phyloP scores from a whole-genome alignment of 768 basidiomycete species.

The Leccinum fibrillosum region DNA sequence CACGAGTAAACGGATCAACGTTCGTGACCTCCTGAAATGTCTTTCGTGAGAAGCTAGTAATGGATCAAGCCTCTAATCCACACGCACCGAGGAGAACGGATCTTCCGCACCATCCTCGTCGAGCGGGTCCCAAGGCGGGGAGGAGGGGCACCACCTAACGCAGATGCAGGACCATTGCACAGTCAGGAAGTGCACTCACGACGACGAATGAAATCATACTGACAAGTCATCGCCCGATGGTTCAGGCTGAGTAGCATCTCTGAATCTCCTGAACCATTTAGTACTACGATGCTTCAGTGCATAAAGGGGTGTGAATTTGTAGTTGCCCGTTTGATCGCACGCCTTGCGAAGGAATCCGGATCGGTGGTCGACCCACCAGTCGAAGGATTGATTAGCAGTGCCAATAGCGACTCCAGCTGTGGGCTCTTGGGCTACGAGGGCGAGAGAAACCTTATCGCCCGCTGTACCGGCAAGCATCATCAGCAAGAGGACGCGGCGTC shows the following conservation, averaged over 20 bases:
- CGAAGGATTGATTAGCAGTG: not conserved
- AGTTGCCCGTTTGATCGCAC: constrained; percentile 10
- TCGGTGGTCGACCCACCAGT: constrained; percentile 19
- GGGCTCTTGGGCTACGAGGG: constrained; percentile 15
- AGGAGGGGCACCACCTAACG: constrained; percentile 18
- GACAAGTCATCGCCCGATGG: constrained; percentile 18
- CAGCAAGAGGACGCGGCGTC: not conserved
- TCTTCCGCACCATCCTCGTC: constrained; percentile 26
- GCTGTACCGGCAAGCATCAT: constrained; percentile 7
- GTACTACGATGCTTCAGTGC: constrained; percentile 9
- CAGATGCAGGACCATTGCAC: not conserved
- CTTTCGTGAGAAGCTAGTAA: not conserved
- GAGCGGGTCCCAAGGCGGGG: constrained; percentile 26
- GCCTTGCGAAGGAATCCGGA: constrained; percentile 21
- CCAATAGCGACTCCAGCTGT: not conserved
- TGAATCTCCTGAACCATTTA: constrained; percentile 10
- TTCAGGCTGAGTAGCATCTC: constrained; percentile 9
- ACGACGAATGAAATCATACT: constrained; percentile 1
- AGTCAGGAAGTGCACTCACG: not conserved
- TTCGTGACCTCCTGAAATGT: not conserved
- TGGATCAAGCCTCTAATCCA: not conserved
- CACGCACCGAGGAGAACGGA: constrained; percentile 14
- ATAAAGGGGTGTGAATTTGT: constrained; percentile 22
- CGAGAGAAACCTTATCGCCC: constrained; percentile 20
- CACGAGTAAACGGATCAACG: constrained; percentile 12